Evolutionary conservation across 2,329 filamentous ascomycete genomes (phyloP), one percentile per base, ranked within the genome.

Genomic region (Spiromastix sp.): DNA sequence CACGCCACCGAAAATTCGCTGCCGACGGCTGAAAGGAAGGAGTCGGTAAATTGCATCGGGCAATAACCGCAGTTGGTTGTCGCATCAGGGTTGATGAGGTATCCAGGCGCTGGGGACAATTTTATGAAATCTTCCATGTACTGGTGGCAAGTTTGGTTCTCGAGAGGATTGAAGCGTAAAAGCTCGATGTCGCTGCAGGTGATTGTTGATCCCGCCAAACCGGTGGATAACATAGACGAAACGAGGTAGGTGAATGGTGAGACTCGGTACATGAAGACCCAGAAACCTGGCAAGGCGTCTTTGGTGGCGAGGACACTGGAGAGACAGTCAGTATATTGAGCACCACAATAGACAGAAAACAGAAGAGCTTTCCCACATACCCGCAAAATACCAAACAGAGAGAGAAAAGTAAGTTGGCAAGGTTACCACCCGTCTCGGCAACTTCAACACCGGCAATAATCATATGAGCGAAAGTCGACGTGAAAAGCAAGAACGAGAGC

Each of bases 201-300:
- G 3, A 59, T 52, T 0, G 41, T 34, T 2, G 49, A 44, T 2
- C 50, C 50, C 1, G 52, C 33, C 1, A 61, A 19, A 1, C 58
- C 58, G 0, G 50, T 54, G 1, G 56, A 52, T 5, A 59, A 38
- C 16, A 67, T 51, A 2, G 57, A 50, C 12, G 57, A 55, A 3
- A 67, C 60, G 3, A 68, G 55, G 33, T 83, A 84, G 0, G 76
- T 81, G 40, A 82, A 76, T 0, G 77, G 78, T 0, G 70, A 75
- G 7, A 74, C 65, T 19, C 73, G 68, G 55, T 84, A 81, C 79
- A 85, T 84, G 61, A 82, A 85, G 40, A 75, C 73, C 81, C 81
- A 85, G 61, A 85, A 85, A 0, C 73, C 68, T 0, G 80, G 80
- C 0, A 85, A 62, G 0, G 67, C 64, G 2, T 49, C 40, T 0